Evolutionary conservation across 495 filamentous ascomycete species (phyloP).

Genomic region (Thermochaetoides thermophila): DNA sequence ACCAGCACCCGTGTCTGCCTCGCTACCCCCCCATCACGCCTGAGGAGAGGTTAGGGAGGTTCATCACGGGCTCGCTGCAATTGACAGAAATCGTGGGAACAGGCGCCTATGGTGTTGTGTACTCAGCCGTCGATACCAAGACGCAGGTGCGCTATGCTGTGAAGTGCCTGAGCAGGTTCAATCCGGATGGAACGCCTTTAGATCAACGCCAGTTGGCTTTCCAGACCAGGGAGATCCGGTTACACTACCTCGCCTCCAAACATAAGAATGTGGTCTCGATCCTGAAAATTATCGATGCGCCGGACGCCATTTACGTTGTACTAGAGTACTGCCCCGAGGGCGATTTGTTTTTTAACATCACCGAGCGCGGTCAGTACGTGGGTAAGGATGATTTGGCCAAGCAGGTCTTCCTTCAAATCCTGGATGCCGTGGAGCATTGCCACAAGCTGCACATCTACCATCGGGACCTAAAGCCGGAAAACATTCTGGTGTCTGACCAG

Average conservation of each 20-base stretch:
- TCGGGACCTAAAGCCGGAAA: slow-evolving; percentile 95
- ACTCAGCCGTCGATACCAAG: slow-evolving; percentile 78
- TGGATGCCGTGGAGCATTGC: slow-evolving; percentile 95
- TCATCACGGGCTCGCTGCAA: slow-evolving; percentile 70
- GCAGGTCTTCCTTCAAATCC: slow-evolving; percentile 80
- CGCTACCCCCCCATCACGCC: slow-evolving; percentile 37
- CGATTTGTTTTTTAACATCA: slow-evolving; percentile 94
- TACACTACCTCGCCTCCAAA: slow-evolving; percentile 76
- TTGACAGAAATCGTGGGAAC: slow-evolving; percentile 77
- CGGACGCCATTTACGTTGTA: slow-evolving; percentile 91
- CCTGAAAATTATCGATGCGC: slow-evolving; percentile 81
- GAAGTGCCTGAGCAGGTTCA: slow-evolving; percentile 85
- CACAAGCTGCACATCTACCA: slow-evolving; percentile 92
- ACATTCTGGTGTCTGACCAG: slow-evolving; percentile 80
- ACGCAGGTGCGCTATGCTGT: slow-evolving; percentile 79
- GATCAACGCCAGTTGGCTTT: slow-evolving; percentile 78
- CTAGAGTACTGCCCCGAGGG: slow-evolving; percentile 96
- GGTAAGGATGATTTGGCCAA: slow-evolving; percentile 84
- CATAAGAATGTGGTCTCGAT: slow-evolving; percentile 92
- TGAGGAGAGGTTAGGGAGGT: slow-evolving; percentile 74
- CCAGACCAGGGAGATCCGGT: slow-evolving; percentile 81
- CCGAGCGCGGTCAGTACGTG: slow-evolving; percentile 81
- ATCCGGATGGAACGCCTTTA: slow-evolving; percentile 51
- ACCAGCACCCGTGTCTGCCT: slow-evolving; percentile 24
- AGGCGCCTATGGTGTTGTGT: slow-evolving; percentile 94